phyloP scores from a whole-genome alignment of 371 early-diverging fungal genomes.

The Mucor plumbeus region DNA sequence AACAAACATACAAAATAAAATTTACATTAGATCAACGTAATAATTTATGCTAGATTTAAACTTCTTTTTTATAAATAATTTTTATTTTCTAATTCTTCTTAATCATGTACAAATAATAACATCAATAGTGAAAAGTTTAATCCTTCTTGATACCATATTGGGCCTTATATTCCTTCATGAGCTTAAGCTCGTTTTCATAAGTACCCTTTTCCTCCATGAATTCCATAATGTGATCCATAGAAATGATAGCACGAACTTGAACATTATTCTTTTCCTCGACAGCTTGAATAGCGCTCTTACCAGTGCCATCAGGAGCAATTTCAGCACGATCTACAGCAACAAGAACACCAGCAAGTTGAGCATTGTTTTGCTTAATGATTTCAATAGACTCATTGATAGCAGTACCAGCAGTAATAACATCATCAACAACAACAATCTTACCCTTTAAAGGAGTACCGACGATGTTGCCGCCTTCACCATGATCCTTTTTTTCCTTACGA shows the following conservation, averaged over 20 bases:
- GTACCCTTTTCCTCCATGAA: conserved; percentile 86
- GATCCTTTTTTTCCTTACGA: conserved; percentile 98
- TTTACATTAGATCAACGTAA: no score
- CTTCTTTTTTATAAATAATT: background rate
- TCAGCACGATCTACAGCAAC: conserved; percentile 96
- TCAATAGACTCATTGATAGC: conserved; percentile 91
- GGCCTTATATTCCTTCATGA: conserved; percentile 76
- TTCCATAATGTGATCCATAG: conserved; percentile 85
- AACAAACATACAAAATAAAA: no score
- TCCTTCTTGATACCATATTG: conserved; percentile 66
- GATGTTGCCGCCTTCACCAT: conserved; percentile 96
- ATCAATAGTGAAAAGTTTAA: background rate
- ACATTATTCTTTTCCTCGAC: conserved; percentile 81
- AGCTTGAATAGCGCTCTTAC: conserved; percentile 92
- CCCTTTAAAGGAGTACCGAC: conserved; percentile 87
- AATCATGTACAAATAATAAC: background rate
- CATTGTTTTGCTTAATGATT: conserved; percentile 71
- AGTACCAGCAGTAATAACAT: conserved; percentile 98
- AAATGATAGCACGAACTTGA: conserved; percentile 87
- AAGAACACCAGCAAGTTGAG: conserved; percentile 80
- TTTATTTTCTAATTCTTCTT: background rate
- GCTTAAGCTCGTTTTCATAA: conserved; percentile 58
- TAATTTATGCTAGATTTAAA: background rate
- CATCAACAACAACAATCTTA: conserved; percentile 90
- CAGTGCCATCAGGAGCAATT: conserved; percentile 66